These are phyloP conservation scores for Anthostomella pinea DNA, from an alignment of 2,329 filamentous ascomycete genomes.

Conservation along the genomic window DNA sequence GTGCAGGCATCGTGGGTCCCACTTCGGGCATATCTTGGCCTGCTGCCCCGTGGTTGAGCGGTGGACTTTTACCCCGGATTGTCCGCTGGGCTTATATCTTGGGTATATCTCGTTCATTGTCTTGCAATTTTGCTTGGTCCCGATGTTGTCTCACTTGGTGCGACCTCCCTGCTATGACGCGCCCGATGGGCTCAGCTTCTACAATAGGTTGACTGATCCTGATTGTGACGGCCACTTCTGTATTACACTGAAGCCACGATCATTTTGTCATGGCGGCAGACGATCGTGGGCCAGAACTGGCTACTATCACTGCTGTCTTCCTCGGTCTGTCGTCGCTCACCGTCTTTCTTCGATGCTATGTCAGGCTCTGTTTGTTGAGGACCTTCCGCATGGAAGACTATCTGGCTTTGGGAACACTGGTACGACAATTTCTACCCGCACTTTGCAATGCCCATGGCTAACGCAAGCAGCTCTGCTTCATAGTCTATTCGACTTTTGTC, in stretches of 20 bases:
- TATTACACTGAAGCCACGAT: no score
- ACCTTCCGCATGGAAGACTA: conserved; percentile 26
- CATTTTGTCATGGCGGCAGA: conserved; percentile 16
- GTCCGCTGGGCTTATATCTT: background rate
- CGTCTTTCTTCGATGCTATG: conserved; percentile 28
- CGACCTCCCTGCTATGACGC: conserved; percentile 2
- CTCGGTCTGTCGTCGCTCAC: conserved; percentile 20
- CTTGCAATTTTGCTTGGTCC: conserved; percentile 10
- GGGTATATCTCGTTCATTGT: conserved; percentile 2
- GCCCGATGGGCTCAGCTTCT: background rate
- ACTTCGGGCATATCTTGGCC: conserved; percentile 6
- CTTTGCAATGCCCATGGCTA: conserved; percentile 2
- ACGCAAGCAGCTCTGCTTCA: conserved; percentile 18
- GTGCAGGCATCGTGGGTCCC: conserved; percentile 1
- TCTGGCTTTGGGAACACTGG: conserved; percentile 24
- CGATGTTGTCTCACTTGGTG: conserved; percentile 3
- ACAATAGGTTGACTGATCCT: no score
- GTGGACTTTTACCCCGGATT: no score
- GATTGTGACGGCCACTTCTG: no score
- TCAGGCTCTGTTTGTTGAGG: conserved; percentile 21
- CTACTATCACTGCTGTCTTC: conserved; percentile 11
- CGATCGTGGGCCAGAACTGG: conserved; percentile 26
- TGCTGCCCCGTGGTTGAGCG: no score
- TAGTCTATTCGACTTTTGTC: conserved; percentile 17
- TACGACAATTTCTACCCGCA: conserved; percentile 8